Conservation (phyloP, 148 eudicot species). For the Diospyros kaki region DNA sequence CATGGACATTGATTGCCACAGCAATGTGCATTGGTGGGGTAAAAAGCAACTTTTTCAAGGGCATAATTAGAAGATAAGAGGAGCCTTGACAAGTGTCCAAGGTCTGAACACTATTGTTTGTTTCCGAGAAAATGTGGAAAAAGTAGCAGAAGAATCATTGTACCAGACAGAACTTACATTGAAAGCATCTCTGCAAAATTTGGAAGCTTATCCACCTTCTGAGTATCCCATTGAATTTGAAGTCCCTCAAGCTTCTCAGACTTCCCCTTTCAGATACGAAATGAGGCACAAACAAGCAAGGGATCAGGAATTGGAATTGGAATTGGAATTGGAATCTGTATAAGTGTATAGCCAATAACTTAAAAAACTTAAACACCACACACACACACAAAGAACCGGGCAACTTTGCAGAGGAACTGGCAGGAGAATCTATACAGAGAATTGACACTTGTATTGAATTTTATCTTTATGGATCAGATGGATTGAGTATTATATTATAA, state of each 20-base stretch:
- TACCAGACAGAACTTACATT: background rate
- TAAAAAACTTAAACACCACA: background rate
- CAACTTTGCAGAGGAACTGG: background rate
- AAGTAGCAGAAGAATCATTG: conserved; percentile 1
- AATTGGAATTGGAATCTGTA: too few relatives aligned
- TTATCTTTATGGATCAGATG: background rate
- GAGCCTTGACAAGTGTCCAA: conserved; percentile 7
- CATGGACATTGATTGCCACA: conserved; percentile 11
- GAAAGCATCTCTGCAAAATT: background rate
- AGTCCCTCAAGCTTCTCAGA: background rate
- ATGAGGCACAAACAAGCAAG: background rate
- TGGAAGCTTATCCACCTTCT: conserved; percentile 5
- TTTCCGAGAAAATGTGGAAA: background rate
- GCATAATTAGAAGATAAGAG: background rate
- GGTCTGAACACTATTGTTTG: background rate
- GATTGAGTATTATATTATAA: too few relatives aligned
- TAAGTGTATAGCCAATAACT: conserved; percentile 17
- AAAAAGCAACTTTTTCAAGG: conserved; percentile 7
- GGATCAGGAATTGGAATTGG: background rate
- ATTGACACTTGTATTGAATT: background rate
- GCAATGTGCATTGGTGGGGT: conserved; percentile 6
- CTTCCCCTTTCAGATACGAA: background rate
- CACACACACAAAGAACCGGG: background rate
- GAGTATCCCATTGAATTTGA: background rate
- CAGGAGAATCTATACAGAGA: conserved; percentile 13